Evolutionary conservation across 2,329 filamentous ascomycete species (phyloP), one percentile per base, ranked within the genome.

Genomic region (Thyridium curvatum): DNA sequence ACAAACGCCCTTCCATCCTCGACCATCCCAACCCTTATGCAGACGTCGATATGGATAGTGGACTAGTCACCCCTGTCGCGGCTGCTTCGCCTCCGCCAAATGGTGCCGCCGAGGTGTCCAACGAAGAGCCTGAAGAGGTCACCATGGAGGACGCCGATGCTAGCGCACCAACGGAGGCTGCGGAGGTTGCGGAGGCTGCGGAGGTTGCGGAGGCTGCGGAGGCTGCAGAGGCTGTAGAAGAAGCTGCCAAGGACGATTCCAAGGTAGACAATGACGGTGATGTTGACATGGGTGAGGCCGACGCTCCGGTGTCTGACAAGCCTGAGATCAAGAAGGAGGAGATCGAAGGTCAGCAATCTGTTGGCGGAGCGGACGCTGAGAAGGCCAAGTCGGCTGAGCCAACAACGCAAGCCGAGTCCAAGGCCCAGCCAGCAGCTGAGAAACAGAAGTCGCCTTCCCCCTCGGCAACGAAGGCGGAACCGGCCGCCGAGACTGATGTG

Each of bases 1-100:
- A 10, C 26, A 71, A 66, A 21, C 68, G 69, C 47, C 70, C 71
- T 14, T 66, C 66, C 2, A 78, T 78, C 48, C 64, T 61, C 37
- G 73, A 78, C 47, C 75, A 65, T 51, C 61, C 63, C 14, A 71
- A 75, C 33, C 62, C 61, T 2, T 52, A 66, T 34, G 54, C 46
- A 2, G 70, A 73, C 37, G 64, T 59, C 4, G 68, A 69, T 8
- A 55, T 41, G 36, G 47, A 52, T 37, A 44, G 34, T 18, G 39
- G 36, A 13, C 45, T 34, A 18, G 41, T 40, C 26, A 30, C 36
- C 15, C 36, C 33, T 18, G 43, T 34, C 14, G 41, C 40, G n/a
- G 41, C 38, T 16, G 40, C 34, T 18, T 48, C 49, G 17, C 44
- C 40, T 17, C 21, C 21, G 21, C 21, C 6, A 26, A 26, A 26